Evolutionary conservation across 2,329 filamentous ascomycete species (phyloP), one percentile per base, ranked within the genome.

Genomic region (Chaetomium olivaceum): DNA sequence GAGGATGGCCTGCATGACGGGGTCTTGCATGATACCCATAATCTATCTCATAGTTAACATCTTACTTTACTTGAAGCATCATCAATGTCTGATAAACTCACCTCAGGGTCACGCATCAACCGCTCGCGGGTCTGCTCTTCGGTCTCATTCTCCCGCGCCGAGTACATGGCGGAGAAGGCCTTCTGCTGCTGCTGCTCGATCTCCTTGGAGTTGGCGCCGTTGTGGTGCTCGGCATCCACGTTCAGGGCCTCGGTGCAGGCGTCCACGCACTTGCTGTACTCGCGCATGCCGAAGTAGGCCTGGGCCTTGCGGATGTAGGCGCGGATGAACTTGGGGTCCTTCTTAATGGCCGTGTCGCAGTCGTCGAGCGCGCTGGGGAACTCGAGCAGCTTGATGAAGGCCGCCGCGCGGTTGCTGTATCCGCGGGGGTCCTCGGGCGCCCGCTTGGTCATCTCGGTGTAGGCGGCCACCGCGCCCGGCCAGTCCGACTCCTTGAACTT

Each of bases 401-500:
- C 96, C 4, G 95, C 95, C 7, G 95, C 95, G 72, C 95, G 93
- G 85, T 99, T 99, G 77, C 91, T 96, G 85, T 95, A 99, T 52
- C 95, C 94, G 72, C 96, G 89, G 50, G 95, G 90, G 76, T 99
- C 95, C 0, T 96, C 86, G 6, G 96, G 95, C 0, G 92, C 90
- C 65, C 95, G 93, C 86, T 97, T 97, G 79, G 91, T 91, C 93
- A 98, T 97, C 82, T 99, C 95, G 1, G 84, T 87, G 82, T 99
- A 99, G 0, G 94, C 92, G 54, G 92, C 93, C 31, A 99, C 93
- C 11, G 95, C 95, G 61, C 87, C 95, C 12, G 95, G 94, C 91
- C 93, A 98, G 80, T 99, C 93, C 36, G 87, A 89, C 74, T 93
- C 92, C 84, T 98, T 98, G 86, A 99, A 99, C 80, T 96, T 96